phyloP scores from a whole-genome alignment of 2,329 filamentous ascomycete genomes.

The Fusarium humuli region DNA sequence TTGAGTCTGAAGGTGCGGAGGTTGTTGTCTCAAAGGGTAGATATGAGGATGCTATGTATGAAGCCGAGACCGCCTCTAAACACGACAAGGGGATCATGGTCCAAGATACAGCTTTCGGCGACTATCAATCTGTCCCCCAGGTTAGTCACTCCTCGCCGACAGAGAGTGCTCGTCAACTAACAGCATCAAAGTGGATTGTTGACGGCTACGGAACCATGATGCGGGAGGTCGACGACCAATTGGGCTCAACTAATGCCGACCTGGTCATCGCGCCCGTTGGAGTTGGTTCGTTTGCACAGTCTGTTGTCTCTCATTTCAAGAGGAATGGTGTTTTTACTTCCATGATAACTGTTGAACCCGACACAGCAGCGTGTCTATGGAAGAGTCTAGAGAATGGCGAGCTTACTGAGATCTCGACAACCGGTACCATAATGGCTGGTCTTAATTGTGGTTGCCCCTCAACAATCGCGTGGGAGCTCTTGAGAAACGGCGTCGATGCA shows the following conservation, averaged over 20 bases:
- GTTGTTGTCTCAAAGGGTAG: slow-evolving; percentile 66
- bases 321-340: slow-evolving; percentile 44
- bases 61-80: slow-evolving; percentile 58
- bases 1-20: slow-evolving; percentile 71
- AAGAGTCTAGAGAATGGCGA: slow-evolving; percentile 63
- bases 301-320: slow-evolving; percentile 75
- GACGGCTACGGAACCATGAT: slow-evolving; percentile 83
- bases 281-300: slow-evolving; percentile 78
- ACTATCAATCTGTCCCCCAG: slow-evolving; percentile 73
- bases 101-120: slow-evolving; percentile 75
- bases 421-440: slow-evolving; percentile 77
- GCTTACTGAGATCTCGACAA: slow-evolving; percentile 63
- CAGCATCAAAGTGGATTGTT: slow-evolving; percentile 70
- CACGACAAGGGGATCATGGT: slow-evolving; percentile 65
- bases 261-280: slow-evolving; percentile 75
- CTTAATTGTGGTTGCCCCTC: slow-evolving; percentile 80
- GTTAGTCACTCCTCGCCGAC: slow-evolving; percentile 47
- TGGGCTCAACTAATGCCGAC: slow-evolving; percentile 53
- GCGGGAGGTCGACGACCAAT: slow-evolving; percentile 72
- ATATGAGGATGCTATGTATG: slow-evolving; percentile 73
- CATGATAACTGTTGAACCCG: slow-evolving; percentile 77
- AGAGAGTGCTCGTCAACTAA: neutral
- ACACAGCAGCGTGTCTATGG: slow-evolving; percentile 70
- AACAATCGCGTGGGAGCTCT: slow-evolving; percentile 70
- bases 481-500: slow-evolving; percentile 69